Base-by-base conservation (phyloP, 1,284 basidiomycete species). In the Ustilago curta region DNA sequence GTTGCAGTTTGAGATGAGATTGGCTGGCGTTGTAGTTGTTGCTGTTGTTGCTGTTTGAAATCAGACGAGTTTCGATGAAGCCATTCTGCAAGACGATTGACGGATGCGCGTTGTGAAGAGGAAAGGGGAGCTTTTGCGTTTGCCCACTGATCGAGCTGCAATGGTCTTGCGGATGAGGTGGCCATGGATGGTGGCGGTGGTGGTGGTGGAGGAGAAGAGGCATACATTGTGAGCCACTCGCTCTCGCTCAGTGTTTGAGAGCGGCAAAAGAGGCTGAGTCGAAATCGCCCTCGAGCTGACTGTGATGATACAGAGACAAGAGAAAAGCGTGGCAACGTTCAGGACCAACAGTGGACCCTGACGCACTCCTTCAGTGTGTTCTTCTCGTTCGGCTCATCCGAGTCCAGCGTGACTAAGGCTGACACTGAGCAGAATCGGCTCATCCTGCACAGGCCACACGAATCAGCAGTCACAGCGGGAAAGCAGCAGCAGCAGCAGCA, bases 141-240 rank as follows among this genome's bases (percentile, higher is more conserved):
- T 35, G 71, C 40, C 77, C 77, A 79, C 19, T 77, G 74, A 54
- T 79, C 77, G 31, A 79, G 72, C 50, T 79, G 77, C 27, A 79
- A 43, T 42, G 73, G 68, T 37, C 67, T 56, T 4, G 70, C 45
- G 21, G 68, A 49, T 5, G 68, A 60, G 53, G 23, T 49, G 14
- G 32, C 27, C 58, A 70, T 58, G 25, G 58, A 61, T 37, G 59
- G 59, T 37, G 27, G 27, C 7, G 27, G 4, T 43, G 54, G 43
- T 37, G 12, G 42, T 32, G 47, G 29, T n/a, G 29, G 39, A 40
- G 25, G 53, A 7, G 66, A 29, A 42, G 66, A 45, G 27, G 51
- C 59, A 9, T 58, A 49, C 66, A 69, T 69, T 2, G 27, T 48
- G 29, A 11, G 8, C 23, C 45, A 32, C 29, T n/a, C 39, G 21